Base-by-base conservation (phyloP, 129 eudicot genomes). In the Escallonia herrerae region DNA sequence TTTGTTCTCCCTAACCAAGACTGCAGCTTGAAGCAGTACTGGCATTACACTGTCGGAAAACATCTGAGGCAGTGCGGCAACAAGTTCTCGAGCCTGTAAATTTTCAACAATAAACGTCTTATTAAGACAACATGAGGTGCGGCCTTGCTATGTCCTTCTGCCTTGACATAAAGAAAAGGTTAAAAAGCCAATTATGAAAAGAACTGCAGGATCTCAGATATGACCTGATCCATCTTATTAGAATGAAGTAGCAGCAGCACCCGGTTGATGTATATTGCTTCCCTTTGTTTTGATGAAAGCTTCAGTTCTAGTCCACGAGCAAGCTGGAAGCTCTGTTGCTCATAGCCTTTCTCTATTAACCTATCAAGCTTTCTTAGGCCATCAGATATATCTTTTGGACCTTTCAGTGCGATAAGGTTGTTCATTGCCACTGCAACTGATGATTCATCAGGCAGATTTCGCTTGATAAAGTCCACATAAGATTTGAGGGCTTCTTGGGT, bases 311-410 rank as follows among this genome's bases (percentile, higher is more conserved):
- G 77, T 50, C 79, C 88, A 73, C 71, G 82, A 64, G 85, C 76
- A 76, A 93, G 91, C 67, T 74, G 86, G 74, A 83, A 88, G 44
- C 62, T 77, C 60, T 60, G 89, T 57, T 74, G 77, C 67, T 70
- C 87, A 62, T 65, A 76, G 63, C 76, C 80, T 67, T 86, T 93
- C 71, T 83, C 85, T 56, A 81, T 81, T 33, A 93, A 75, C 52
- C 85, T 84, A 80, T 93, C 98, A 76, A 93, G 96, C 68, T 93
- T 93, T 73, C 76, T 83, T 62, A 93, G 56, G 74, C 98, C 84
- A 73, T 88, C 98, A 10, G 96, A 81, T 11, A 76, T 77, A 71
- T 93, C 96, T 80, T 88, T 93, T 37, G 96, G 80, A 58, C 95
- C 98, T 64, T 79, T 88, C 40, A 88, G 58, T 43, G 98, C 81